These are phyloP conservation scores for Lodderomyces elongisporus DNA, from an alignment of 1,139 yeast genomes.

Conservation along the genomic window DNA sequence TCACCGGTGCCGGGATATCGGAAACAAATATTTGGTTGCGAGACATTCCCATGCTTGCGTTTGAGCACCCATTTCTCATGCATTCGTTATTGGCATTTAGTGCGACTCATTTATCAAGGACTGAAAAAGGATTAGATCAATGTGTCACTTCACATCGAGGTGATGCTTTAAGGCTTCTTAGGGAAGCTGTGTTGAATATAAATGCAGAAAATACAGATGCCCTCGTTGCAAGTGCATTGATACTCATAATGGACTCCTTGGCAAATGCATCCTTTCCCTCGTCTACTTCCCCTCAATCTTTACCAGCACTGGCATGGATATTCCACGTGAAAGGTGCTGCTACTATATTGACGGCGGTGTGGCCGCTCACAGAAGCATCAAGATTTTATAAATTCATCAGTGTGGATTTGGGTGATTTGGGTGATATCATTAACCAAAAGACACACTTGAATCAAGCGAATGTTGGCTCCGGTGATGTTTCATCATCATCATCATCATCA, in stretches of 20 bases:
- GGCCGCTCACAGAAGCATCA: slow-evolving; percentile 82
- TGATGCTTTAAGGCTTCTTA: slow-evolving; percentile 70
- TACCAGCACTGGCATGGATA: slow-evolving; percentile 94
- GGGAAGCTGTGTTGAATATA: slow-evolving; percentile 83
- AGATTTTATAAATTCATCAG: slow-evolving; percentile 70
- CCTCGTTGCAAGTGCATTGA: slow-evolving; percentile 83
- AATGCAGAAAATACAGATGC: slow-evolving; percentile 87
- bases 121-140: slow-evolving; percentile 71
- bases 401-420: slow-evolving; percentile 78
- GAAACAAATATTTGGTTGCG: slow-evolving; percentile 83
- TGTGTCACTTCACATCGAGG: slow-evolving; percentile 85
- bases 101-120: slow-evolving; percentile 83
- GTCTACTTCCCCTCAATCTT: slow-evolving; percentile 53
- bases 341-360: slow-evolving; percentile 86
- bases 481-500: slow-evolving; percentile 8
- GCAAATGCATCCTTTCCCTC: slow-evolving; percentile 86
- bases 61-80: slow-evolving; percentile 85
- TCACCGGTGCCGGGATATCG: slow-evolving; percentile 86
- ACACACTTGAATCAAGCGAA: slow-evolving; percentile 18
- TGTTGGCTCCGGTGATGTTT: slow-evolving; percentile 5
- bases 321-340: slow-evolving; percentile 97
- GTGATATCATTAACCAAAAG: slow-evolving; percentile 64
- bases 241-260: slow-evolving; percentile 84
- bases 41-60: slow-evolving; percentile 84
- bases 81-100: slow-evolving; percentile 85